A percentile compares a stretch with the other conserved stretches of the same genome.
These are phyloP conservation scores for Akanthomyces uredinophilus DNA, from an alignment of 2,329 filamentous ascomycete species.

Conservation along the genomic window DNA sequence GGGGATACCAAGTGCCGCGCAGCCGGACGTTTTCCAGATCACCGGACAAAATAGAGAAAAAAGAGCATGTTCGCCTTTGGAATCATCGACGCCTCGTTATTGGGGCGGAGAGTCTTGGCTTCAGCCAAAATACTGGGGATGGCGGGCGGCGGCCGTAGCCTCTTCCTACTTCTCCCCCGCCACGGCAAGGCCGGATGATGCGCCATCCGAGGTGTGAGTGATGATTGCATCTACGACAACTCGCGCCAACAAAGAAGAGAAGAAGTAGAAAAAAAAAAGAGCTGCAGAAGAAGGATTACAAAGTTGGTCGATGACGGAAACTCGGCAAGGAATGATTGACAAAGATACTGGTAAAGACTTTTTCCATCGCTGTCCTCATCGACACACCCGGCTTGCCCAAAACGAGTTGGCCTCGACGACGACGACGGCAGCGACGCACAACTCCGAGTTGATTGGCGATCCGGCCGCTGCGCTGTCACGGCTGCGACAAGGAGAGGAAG, in stretches of 20 bases:
- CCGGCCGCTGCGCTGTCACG: neutral
- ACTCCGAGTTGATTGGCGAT: neutral
- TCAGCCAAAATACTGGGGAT: neutral
- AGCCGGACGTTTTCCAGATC: no score
- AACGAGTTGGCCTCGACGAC: neutral
- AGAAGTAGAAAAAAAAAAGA: no score
- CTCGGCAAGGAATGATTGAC: no score
- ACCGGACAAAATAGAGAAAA: neutral
- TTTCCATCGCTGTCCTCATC: neutral
- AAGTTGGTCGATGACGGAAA: no score
- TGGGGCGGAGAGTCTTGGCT: neutral
- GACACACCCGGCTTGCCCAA: neutral
- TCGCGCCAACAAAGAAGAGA: no score
- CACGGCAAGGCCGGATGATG: conserved; percentile 6
- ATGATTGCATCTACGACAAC: no score
- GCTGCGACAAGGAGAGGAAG: neutral
- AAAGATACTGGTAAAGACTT: neutral
- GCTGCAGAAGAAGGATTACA: no score
- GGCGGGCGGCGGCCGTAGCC: no score
- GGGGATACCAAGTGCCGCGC: neutral
- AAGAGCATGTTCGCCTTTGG: neutral
- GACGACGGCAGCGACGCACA: neutral
- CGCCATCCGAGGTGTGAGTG: neutral
- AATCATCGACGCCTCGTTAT: neutral
- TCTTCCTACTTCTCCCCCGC: neutral